These are phyloP conservation scores for Adansonia madagascariensis DNA, from an alignment of 441 rosid genomes.

Conservation along the genomic window DNA sequence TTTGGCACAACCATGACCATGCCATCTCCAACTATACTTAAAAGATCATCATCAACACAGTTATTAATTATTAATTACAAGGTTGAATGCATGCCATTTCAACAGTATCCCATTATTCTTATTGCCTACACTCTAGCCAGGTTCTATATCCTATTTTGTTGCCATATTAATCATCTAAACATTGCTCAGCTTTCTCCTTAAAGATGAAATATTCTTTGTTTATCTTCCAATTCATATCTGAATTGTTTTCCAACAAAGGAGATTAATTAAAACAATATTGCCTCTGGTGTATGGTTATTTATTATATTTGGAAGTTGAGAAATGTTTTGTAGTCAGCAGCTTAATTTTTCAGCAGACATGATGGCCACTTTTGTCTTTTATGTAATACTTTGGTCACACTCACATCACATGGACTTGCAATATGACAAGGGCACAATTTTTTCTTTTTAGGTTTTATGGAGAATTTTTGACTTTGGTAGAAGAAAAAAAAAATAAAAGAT, in stretches of 20 bases:
- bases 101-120: neutral
- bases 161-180: neutral
- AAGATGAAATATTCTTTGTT: too few species aligned
- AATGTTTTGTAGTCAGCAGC: neutral
- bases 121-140: neutral
- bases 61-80: neutral
- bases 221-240: too few species aligned
- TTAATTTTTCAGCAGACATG: neutral
- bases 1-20: neutral
- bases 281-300: neutral
- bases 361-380: neutral
- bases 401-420: neutral
- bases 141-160: neutral
- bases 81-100: neutral
- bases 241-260: too few species aligned
- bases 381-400: neutral
- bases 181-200: neutral
- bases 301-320: neutral
- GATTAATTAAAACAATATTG: too few species aligned
- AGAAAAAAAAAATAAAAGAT: constrained; percentile 16
- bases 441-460: neutral
- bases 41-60: too few species aligned
- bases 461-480: neutral
- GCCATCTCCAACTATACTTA: too few species aligned
- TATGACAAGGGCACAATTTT: neutral